Evolutionary conservation across 2,329 filamentous ascomycete species (phyloP).

Genomic region (Aurifilum marmelostoma): DNA sequence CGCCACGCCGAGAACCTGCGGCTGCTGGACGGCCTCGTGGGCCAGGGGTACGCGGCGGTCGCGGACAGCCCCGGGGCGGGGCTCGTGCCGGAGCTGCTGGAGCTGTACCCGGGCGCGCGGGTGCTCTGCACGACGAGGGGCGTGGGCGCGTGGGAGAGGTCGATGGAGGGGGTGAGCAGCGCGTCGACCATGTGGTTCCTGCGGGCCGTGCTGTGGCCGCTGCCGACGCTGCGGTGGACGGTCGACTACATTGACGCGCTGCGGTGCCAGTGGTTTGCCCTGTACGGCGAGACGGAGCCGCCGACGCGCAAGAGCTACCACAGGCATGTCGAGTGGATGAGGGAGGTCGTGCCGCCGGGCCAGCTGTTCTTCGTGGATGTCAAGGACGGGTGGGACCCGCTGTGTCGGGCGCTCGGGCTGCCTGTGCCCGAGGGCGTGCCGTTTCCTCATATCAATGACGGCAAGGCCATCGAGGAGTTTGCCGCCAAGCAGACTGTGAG

Average conservation of each 20-base stretch:
- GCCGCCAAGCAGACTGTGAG: neutral
- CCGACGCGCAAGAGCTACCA: slow-evolving; percentile 19
- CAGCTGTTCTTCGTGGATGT: slow-evolving; percentile 43
- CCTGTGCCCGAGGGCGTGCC: slow-evolving; percentile 36
- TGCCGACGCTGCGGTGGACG: slow-evolving; percentile 39
- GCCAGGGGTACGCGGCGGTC: slow-evolving; percentile 39
- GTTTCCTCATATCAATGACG: slow-evolving; percentile 42
- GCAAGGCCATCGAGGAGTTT: slow-evolving; percentile 12
- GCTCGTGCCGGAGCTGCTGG: slow-evolving; percentile 50
- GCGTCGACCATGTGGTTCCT: slow-evolving; percentile 42
- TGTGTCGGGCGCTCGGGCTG: slow-evolving; percentile 44
- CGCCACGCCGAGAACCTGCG: slow-evolving; percentile 9
- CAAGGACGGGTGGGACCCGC: slow-evolving; percentile 45
- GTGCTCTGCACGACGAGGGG: slow-evolving; percentile 50
- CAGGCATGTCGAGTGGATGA: slow-evolving; percentile 25
- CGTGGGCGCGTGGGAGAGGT: slow-evolving; percentile 43
- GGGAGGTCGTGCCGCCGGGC: slow-evolving; percentile 37
- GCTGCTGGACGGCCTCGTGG: neutral
- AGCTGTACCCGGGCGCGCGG: slow-evolving; percentile 52
- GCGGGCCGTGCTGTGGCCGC: slow-evolving; percentile 39
- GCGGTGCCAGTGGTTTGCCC: slow-evolving; percentile 31
- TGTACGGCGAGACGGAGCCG: slow-evolving; percentile 37
- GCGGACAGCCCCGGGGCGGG: slow-evolving; percentile 48
- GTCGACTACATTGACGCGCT: slow-evolving; percentile 37
- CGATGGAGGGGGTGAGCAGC: slow-evolving; percentile 39